Conservation (phyloP, 257 asterid genomes). For the Thymus quinquecostatus region DNA sequence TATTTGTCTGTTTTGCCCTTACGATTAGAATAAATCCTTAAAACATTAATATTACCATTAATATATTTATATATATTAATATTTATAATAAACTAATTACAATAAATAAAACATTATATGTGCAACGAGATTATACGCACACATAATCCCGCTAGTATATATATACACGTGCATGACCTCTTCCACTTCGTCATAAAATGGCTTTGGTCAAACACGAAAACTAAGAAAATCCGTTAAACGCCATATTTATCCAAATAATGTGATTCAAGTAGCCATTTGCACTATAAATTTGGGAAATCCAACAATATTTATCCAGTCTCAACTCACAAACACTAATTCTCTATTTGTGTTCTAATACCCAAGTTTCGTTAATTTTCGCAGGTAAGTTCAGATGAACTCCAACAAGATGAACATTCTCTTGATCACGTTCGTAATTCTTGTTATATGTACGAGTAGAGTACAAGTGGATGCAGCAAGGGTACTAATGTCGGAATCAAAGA, state of each 20-base stretch:
- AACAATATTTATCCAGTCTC: constrained; percentile 17
- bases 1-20: too few relatives aligned
- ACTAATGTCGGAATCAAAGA: constrained; percentile 23
- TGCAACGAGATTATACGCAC: too few relatives aligned
- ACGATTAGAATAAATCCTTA: too few relatives aligned
- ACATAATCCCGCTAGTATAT: too few relatives aligned
- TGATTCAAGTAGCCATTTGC: constrained; percentile 13
- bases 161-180: not conserved
- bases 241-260: not conserved
- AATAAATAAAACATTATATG: too few relatives aligned
- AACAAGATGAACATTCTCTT: constrained; percentile 24
- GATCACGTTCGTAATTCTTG: constrained; percentile 6
- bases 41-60: too few relatives aligned
- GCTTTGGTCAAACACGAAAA: constrained; percentile 33
- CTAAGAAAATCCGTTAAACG: not conserved
- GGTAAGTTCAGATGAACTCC: constrained; percentile 24
- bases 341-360: not conserved
- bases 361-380: not conserved
- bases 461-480: constrained; percentile 42
- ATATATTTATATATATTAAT: too few relatives aligned
- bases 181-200: not conserved
- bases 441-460: constrained; percentile 28
- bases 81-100: too few relatives aligned
- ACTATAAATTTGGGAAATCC: constrained; percentile 30
- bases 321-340: not conserved